These are phyloP conservation scores for Rachicladosporium sp. DNA, from an alignment of 2,329 filamentous ascomycete genomes.

Conservation along the genomic window DNA sequence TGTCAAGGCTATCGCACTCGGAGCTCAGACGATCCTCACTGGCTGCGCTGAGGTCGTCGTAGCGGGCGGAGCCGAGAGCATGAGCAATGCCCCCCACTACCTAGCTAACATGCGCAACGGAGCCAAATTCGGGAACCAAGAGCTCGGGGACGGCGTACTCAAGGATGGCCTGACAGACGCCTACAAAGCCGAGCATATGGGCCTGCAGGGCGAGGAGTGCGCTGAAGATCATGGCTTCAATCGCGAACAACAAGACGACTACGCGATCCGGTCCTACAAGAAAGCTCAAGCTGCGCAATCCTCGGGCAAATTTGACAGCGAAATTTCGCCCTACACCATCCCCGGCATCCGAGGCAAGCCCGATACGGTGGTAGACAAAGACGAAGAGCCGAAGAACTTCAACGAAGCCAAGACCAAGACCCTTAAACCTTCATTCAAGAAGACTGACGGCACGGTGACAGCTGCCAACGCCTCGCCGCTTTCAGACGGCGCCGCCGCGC, in stretches of 20 bases:
- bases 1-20: slow-evolving; percentile 87
- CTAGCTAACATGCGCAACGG: slow-evolving; percentile 75
- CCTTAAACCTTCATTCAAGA: slow-evolving; percentile 65
- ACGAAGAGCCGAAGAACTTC: slow-evolving; percentile 91
- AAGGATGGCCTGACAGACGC: slow-evolving; percentile 92
- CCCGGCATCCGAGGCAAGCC: slow-evolving; percentile 85
- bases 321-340: slow-evolving; percentile 85
- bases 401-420: slow-evolving; percentile 39
- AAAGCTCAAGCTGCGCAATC: slow-evolving; percentile 80
- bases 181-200: slow-evolving; percentile 96
- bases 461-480: slow-evolving; percentile 93
- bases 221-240: slow-evolving; percentile 68
- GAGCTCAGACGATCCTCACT: slow-evolving; percentile 93
- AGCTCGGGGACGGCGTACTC: slow-evolving; percentile 77
- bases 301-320: slow-evolving; percentile 65
- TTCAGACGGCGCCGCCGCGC: slow-evolving; percentile 84
- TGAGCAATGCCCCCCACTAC: slow-evolving; percentile 97
- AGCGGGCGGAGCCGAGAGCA: slow-evolving; percentile 91
- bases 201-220: slow-evolving; percentile 83
- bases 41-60: slow-evolving; percentile 88
- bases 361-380: slow-evolving; percentile 61
- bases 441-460: slow-evolving; percentile 69
- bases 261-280: slow-evolving; percentile 90
- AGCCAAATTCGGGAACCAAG: slow-evolving; percentile 87
- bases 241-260: slow-evolving; percentile 83